Base-by-base conservation (phyloP, 371 early-diverging fungal genomes). In the Gilbertella persicaria region DNA sequence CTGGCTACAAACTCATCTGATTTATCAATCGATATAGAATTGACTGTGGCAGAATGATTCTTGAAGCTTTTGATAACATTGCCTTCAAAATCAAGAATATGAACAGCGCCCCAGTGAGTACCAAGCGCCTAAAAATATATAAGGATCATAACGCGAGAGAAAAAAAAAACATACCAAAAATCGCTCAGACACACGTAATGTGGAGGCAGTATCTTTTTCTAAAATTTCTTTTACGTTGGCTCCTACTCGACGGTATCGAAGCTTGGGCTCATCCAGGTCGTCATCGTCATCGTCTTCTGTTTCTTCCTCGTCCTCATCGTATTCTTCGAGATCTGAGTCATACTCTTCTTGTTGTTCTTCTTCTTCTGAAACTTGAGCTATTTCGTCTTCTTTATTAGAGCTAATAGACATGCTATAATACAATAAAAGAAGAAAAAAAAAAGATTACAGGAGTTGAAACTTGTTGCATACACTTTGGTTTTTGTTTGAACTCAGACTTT, bases 61-160 rank as follows among this genome's bases (percentile, higher is more conserved):
- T 81, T 85, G 66, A 86, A 90, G 39, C 77, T 79, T 69, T 91
- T 91, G 26, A 93, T 85, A 19, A 86, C 75, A 55, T 93, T 95
- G 48, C 98, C 98, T 36, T 88, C 87, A 50, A 94, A 87, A 67
- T 98, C 98, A 39, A 97, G 78, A 45, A 97, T 84, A 50, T 93
- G 85, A 9, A 98, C 86, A 28, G 82, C 78, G 45, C 98, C 98
- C 84, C 93, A 89, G 61, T 97, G 95, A 6, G 98, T 97, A 24
- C 97, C 98, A n/a, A 97, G 69, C 14, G 87, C 92, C 93, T 91
- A 61, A 9, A 38, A 23, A 17, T 4, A 10, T 7, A 4, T 29
- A 10, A 26, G n/a, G 24, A 21, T 25, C 24, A 23, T 28, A 25
- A 47, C 19, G 25, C 37, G 13, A 37, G 42, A 53, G 24, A 45